Evolutionary conservation across 768 basidiomycete genomes (phyloP).

Genomic region (Kwoniella europaea): DNA sequence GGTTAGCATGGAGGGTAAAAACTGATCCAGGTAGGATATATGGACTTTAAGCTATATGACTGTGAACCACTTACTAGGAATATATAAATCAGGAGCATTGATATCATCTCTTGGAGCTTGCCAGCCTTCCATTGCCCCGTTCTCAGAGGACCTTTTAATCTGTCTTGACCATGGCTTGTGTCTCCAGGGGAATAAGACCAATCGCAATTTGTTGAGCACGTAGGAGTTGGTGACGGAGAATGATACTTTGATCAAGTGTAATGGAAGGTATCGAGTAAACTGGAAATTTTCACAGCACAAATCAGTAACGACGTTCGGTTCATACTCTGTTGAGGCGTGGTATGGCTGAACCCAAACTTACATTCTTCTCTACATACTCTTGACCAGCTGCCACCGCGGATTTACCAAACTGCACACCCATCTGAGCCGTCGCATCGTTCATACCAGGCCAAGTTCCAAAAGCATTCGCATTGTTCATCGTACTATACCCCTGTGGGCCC

Average conservation of each 20-base stretch:
- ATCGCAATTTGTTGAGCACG: slow-evolving; percentile 82
- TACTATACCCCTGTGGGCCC: slow-evolving; percentile 30
- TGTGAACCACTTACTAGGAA: slow-evolving; percentile 69
- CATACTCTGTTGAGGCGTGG: too few species aligned
- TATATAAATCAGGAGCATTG: slow-evolving; percentile 95
- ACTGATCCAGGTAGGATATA: background rate
- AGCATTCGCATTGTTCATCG: slow-evolving; percentile 25
- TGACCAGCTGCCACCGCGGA: slow-evolving; percentile 91
- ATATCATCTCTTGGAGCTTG: slow-evolving; percentile 89
- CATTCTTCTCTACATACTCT: slow-evolving; percentile 93
- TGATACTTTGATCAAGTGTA: slow-evolving; percentile 78
- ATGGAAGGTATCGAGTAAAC: slow-evolving; percentile 80
- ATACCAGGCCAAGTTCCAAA: slow-evolving; percentile 65
- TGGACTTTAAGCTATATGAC: too few species aligned
- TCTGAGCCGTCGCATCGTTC: slow-evolving; percentile 89
- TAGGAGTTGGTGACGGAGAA: slow-evolving; percentile 98
- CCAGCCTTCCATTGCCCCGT: slow-evolving; percentile 68
- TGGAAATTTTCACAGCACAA: slow-evolving; percentile 50
- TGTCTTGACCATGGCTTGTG: slow-evolving; percentile 85
- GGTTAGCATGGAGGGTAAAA: too few species aligned
- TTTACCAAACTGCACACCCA: slow-evolving; percentile 93
- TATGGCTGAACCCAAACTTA: slow-evolving; percentile 57
- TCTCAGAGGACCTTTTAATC: slow-evolving; percentile 66
- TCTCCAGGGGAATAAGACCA: slow-evolving; percentile 94
- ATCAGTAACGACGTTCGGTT: too few species aligned